Evolutionary conservation across 805 yeast genomes (phyloP).

Genomic region (Ogataea zsoltii): DNA sequence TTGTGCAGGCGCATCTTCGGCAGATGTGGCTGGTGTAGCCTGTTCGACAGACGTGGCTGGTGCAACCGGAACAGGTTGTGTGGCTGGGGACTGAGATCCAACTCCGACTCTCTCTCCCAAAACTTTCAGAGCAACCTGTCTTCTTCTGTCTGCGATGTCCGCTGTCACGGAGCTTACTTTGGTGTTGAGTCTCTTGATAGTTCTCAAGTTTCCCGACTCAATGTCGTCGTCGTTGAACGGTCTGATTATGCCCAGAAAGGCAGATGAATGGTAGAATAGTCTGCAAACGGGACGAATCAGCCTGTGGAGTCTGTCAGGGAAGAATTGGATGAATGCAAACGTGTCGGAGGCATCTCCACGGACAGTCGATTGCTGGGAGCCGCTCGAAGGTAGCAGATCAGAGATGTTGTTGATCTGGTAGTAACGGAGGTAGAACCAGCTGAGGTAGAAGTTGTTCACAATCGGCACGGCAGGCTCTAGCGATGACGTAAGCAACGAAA

Average conservation of each 20-base stretch:
- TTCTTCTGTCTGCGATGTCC: slow-evolving; percentile 71
- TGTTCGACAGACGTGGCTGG: background rate
- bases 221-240: slow-evolving; percentile 70
- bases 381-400: slow-evolving; percentile 29
- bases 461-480: slow-evolving; percentile 59
- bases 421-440: slow-evolving; percentile 81
- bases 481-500: slow-evolving; percentile 31
- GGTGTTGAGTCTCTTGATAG: slow-evolving; percentile 56
- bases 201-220: slow-evolving; percentile 72
- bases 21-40: background rate
- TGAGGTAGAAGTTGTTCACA: slow-evolving; percentile 56
- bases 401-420: slow-evolving; percentile 51
- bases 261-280: slow-evolving; percentile 39
- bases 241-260: slow-evolving; percentile 48
- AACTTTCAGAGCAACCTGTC: slow-evolving; percentile 75
- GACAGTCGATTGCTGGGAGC: slow-evolving; percentile 32
- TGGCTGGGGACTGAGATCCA: no score
- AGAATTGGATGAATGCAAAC: slow-evolving; percentile 78
- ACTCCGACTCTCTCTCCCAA: slow-evolving; percentile 51
- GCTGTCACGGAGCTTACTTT: slow-evolving; percentile 20
- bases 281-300: slow-evolving; percentile 53
- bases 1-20: background rate
- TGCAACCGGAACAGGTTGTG: background rate
- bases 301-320: slow-evolving; percentile 65
- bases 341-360: slow-evolving; percentile 90